Conservation (phyloP, 2,329 filamentous ascomycete species). For the Tolypocladium ophioglossoides region DNA sequence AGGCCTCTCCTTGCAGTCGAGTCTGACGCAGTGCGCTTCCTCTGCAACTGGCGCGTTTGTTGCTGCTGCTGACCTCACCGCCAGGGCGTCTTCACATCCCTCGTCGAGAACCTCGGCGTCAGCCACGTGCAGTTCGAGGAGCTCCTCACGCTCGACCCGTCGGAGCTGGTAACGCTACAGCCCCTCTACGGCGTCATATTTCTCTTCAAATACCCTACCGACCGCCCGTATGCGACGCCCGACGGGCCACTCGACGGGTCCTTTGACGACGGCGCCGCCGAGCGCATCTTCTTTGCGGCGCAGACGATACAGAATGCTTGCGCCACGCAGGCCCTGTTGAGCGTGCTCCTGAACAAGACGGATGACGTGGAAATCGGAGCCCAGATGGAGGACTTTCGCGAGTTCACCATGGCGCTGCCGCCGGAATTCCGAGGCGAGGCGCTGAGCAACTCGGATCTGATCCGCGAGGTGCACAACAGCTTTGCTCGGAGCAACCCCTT, state of each 20-base stretch:
- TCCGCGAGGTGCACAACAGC: conserved; percentile 76
- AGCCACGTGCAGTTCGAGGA: conserved; percentile 96
- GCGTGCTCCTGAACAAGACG: conserved; percentile 79
- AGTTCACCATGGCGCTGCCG: conserved; percentile 78
- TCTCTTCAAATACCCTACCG: conserved; percentile 90
- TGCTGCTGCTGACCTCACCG: not conserved
- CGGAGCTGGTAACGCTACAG: conserved; percentile 58
- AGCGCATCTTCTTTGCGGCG: conserved; percentile 81
- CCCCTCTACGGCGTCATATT: conserved; percentile 95
- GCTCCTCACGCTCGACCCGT: conserved; percentile 76
- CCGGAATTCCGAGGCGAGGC: conserved; percentile 56
- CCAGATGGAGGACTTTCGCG: conserved; percentile 66
- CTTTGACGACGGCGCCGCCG: conserved; percentile 66
- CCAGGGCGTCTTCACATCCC: conserved; percentile 90
- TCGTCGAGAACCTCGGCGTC: conserved; percentile 84
- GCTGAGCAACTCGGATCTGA: conserved; percentile 53
- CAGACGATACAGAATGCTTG: conserved; percentile 99
- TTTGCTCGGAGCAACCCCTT: conserved; percentile 87
- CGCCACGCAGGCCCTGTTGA: conserved; percentile 89
- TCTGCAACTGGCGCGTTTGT: conserved; percentile 1
- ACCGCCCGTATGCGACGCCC: conserved; percentile 47
- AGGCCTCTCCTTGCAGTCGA: conserved; percentile 48
- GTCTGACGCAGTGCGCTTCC: conserved; percentile 70
- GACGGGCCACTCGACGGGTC: conserved; percentile 67
- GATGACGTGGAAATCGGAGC: conserved; percentile 60